Evolutionary conservation across 2,329 filamentous ascomycete genomes (phyloP), one percentile per base, ranked within the genome.

Genomic region (Claviceps maximensis): DNA sequence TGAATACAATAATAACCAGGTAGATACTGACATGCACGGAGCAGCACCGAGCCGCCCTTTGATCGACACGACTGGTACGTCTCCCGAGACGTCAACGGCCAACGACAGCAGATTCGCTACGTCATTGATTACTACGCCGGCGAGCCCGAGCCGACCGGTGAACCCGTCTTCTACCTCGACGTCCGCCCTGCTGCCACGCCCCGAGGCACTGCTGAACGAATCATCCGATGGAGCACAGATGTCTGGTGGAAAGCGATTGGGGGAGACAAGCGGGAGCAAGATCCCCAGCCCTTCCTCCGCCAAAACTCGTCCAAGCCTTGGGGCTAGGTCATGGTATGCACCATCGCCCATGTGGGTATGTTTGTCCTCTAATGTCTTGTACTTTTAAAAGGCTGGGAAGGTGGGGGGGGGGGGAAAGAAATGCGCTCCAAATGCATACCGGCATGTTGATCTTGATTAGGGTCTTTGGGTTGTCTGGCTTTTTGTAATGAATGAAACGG

Each of bases 31-130:
- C 56, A 49, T 53, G 36, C 19, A n/a, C 9, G 36, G 3, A 42
- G 38, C 57, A 88, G 85, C 5, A 83, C 84, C 8, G 84, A 89
- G 51, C 86, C 89, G 12, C 93, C 93, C 1, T 98, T 98, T 62
- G 93, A 98, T 69, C 82, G 93, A 56, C 93, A 98, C 67, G 93
- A 98, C 67, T 98, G 93, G 93, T 97, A 85, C 65, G 87, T 98
- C 44, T 79, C 87, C 58, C 79, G 93, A 57, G 78, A 84, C 36
- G 70, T 78, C 49, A 75, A 83, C 52, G 87, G 87, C 29, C 67
- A 83, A 54, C 76, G 74, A 61, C 85, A 84, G 65, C 84, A 96
- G 72, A 75, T 96, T 47, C 82, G 93, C 62, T 98, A 98, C 67
- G 82, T 98, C 53, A 98, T 98, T 66, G 93, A 98, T 69, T 97